These are phyloP conservation scores for Paecilomyces sp. DNA, from an alignment of 2,329 filamentous ascomycete genomes.

Conservation along the genomic window DNA sequence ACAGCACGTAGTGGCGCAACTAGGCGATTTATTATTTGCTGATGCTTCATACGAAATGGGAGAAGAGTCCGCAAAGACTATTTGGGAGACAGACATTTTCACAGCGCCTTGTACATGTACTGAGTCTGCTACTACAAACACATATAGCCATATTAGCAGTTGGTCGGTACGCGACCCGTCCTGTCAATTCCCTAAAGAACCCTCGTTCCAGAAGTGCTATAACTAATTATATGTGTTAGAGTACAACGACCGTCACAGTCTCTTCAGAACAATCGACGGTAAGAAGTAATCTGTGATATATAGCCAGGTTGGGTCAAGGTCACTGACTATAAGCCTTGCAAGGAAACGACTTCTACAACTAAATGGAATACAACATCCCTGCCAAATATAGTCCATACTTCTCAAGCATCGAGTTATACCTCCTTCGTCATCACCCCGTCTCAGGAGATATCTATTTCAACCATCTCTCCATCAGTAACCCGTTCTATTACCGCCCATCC, in stretches of 20 bases:
- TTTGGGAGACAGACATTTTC: slow-evolving; percentile 1
- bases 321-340: not conserved
- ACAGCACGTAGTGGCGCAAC: not conserved
- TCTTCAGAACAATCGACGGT: not conserved
- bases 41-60: not conserved
- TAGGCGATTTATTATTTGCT: not conserved
- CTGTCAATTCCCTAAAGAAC: not conserved
- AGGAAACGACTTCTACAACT: not conserved
- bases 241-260: not conserved
- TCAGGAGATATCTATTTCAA: not conserved
- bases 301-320: too few species aligned
- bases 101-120: not conserved
- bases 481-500: not conserved
- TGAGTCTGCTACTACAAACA: not conserved
- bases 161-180: not conserved
- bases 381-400: not conserved
- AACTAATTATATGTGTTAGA: not conserved
- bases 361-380: not conserved
- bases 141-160: not conserved
- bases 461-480: not conserved
- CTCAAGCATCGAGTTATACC: not conserved
- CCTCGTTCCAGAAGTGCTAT: not conserved
- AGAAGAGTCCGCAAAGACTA: not conserved
- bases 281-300: not conserved
- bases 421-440: not conserved